A percentile compares a stretch with the other conserved stretches of the same genome.
Conservation (phyloP, 2,329 filamentous ascomycete species). For the Aspergillus ochraceus region DNA sequence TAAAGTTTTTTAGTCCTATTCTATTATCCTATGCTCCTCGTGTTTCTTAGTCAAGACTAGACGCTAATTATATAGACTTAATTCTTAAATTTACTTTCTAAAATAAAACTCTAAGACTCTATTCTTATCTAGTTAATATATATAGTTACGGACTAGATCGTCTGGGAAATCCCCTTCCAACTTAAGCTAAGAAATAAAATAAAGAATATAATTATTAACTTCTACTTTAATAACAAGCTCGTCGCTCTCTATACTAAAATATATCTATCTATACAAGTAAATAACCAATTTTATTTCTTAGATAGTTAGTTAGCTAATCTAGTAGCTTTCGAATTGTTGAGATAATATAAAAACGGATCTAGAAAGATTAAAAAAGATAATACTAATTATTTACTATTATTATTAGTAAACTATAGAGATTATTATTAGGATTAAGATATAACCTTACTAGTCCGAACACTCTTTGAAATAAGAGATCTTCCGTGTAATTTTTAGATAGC, state of each 20-base stretch:
- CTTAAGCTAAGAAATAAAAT: conserved; percentile 28
- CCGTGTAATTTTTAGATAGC: conserved; percentile 12
- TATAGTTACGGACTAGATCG: conserved; percentile 39
- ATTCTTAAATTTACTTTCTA: conserved; percentile 28
- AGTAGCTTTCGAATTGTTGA: conserved; percentile 23
- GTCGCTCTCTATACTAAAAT: conserved; percentile 16
- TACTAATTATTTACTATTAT: conserved; percentile 27
- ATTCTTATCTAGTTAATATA: conserved; percentile 49
- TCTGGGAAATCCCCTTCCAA: conserved; percentile 30
- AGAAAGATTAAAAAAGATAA: conserved; percentile 33
- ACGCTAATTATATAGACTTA: conserved; percentile 27
- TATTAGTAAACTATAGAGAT: not conserved
- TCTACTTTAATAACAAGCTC: conserved; percentile 13
- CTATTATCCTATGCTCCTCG: conserved; percentile 3
- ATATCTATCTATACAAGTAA: conserved; percentile 12
- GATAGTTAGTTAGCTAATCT: conserved; percentile 14
- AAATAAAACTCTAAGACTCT: conserved; percentile 35
- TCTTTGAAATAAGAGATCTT: conserved; percentile 5
- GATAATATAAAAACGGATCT: conserved; percentile 39
- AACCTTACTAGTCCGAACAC: conserved; percentile 11
- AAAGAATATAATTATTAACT: conserved; percentile 5
- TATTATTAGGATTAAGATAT: not conserved
- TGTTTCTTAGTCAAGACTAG: conserved; percentile 19
- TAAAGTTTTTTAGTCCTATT: conserved; percentile 17
- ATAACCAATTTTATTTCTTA: not conserved